Base-by-base conservation (phyloP, 768 basidiomycete genomes). In the Cytidiella melzeri region DNA sequence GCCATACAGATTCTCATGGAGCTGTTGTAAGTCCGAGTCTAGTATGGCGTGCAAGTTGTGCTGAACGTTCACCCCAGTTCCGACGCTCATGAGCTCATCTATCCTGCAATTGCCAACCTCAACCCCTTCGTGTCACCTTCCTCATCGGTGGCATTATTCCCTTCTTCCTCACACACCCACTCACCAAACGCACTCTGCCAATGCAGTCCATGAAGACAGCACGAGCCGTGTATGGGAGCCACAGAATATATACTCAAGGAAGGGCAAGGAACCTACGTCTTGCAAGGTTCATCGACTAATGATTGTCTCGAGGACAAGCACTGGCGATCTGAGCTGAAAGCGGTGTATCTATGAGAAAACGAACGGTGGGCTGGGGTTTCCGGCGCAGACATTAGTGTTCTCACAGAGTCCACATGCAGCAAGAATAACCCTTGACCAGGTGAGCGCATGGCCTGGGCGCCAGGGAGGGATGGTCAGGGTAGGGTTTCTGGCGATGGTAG, bases 1-100 rank as follows among this genome's bases (percentile, higher is more conserved):
- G 91, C 76, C 1, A 87, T 94, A 24, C 92, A 94, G 62, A 94
- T 94, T 56, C 76, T 94, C 25, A 93, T 94, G 91, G 91, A 89
- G 5, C 67, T 76, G 5, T 68, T 83, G 87, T 92, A 66, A 55
- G 87, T 68, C 41, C 47, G 7, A 7, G 15, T 34, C 30, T 34
- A 7, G 15, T 15, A n/a, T n/a, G n/a, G n/a, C n/a, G n/a, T n/a
- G n/a, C n/a, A n/a, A n/a, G n/a, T n/a, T n/a, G n/a, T n/a, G n/a
- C n/a, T n/a, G n/a, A n/a, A n/a, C n/a, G n/a, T n/a, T 12, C 24
- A 41, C 10, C 11, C 3, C 38, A 89, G 87, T 3, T 76, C 85
- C 6, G 89, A 91, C 55, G 58, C 67, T 0, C 70, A 85, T 43
- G 81, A 84, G 48, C 52, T 73, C 1, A 55, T 77, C 12, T 66